Percentiles rank a stretch among this genome's conserved stretches.
phyloP scores from a whole-genome alignment of 2,329 filamentous ascomycete species.

The Paradendryphiella salina region DNA sequence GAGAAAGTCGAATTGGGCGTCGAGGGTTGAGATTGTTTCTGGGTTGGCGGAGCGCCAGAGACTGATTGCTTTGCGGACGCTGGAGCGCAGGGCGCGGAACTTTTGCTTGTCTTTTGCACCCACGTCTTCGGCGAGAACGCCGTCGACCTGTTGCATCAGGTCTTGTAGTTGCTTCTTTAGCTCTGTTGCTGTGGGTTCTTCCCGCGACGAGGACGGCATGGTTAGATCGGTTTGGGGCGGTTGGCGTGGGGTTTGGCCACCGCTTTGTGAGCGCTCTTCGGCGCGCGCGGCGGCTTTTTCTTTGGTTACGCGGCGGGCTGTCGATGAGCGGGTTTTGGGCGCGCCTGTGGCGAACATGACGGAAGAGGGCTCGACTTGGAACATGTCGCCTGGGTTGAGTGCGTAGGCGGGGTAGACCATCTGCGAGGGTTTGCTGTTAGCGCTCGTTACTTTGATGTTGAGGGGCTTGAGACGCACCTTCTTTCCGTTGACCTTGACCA shows the following conservation, averaged over 20 bases:
- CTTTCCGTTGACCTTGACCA: conserved; percentile 94
- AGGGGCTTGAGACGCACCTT: conserved; percentile 61
- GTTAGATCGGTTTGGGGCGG: conserved; percentile 2
- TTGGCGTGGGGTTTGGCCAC: conserved; percentile 23
- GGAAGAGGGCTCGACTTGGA: conserved; percentile 87
- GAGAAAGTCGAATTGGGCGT: conserved; percentile 54
- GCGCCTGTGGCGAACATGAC: conserved; percentile 87
- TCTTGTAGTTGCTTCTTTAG: conserved; percentile 42
- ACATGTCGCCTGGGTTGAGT: conserved; percentile 96
- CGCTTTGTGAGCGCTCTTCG: conserved; percentile 27
- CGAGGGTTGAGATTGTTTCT: conserved; percentile 51
- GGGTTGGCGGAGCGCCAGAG: conserved; percentile 53
- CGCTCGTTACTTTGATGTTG: background rate
- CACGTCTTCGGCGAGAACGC: conserved; percentile 61
- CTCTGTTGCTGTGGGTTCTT: conserved; percentile 36
- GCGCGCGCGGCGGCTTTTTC: conserved; percentile 38
- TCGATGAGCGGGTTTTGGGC: conserved; percentile 57
- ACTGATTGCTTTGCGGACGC: conserved; percentile 65
- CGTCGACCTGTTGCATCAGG: conserved; percentile 58
- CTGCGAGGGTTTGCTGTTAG: conserved; percentile 54
- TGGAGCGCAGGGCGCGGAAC: conserved; percentile 71
- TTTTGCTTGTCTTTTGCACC: conserved; percentile 74
- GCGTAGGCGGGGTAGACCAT: conserved; percentile 92
- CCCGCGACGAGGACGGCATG: conserved; percentile 15
- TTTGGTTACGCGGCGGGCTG: conserved; percentile 36